Evolutionary conservation across 306 rosid species (phyloP).

Genomic region (Boehmeria nivea): DNA sequence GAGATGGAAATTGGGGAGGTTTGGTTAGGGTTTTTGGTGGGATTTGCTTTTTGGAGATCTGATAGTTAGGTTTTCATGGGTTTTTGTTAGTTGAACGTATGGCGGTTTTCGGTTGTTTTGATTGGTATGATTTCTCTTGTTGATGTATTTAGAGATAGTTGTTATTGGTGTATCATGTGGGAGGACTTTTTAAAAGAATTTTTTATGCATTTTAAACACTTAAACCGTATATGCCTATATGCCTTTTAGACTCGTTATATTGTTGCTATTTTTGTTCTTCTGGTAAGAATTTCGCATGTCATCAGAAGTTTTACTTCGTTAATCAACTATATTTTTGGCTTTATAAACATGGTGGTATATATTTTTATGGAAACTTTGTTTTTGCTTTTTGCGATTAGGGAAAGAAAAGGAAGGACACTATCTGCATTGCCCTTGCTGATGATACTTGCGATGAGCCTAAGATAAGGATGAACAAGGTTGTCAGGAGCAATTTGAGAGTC

Average conservation of each 20-base stretch:
- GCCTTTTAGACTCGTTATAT: too few species aligned
- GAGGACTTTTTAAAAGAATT: too few species aligned
- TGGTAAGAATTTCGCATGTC: too few species aligned
- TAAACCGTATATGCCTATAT: too few species aligned
- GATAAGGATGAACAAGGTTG: constrained; percentile 94
- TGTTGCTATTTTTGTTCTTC: too few species aligned
- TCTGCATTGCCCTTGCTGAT: constrained; percentile 92
- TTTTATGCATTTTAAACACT: too few species aligned
- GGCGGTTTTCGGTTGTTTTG: too few species aligned
- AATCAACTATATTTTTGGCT: neutral
- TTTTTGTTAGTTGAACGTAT: too few species aligned
- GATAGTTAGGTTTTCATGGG: too few species aligned
- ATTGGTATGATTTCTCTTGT: too few species aligned
- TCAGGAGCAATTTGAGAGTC: constrained; percentile 84
- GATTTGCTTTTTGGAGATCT: neutral
- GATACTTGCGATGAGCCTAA: constrained; percentile 83
- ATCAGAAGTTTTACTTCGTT: neutral
- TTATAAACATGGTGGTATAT: neutral
- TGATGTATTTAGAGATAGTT: too few species aligned
- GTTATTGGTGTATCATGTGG: too few species aligned
- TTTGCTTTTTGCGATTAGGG: constrained; percentile 45
- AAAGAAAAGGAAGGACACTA: constrained; percentile 80
- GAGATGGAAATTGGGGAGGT: neutral
- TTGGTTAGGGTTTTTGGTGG: constrained; percentile 16
- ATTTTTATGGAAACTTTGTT: neutral